phyloP scores from a whole-genome alignment of 768 basidiomycete genomes.

The Kwoniella dejecticola region DNA sequence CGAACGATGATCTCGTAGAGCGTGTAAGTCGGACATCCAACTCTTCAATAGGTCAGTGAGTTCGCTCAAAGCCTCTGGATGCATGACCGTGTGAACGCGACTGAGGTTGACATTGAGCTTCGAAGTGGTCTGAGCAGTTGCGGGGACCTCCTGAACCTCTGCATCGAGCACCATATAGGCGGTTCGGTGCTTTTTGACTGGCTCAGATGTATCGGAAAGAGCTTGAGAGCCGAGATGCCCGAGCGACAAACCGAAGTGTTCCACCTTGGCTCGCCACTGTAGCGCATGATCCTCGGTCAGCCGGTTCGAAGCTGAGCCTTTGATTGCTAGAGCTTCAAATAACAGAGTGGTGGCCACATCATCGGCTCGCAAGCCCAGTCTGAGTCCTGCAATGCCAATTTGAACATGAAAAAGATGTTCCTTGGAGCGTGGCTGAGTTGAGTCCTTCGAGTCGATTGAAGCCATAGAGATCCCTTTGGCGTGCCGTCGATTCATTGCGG shows the following conservation, averaged over 20 bases:
- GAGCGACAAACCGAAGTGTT: conserved; percentile 80
- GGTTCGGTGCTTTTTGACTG: conserved; percentile 66
- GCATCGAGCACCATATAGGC: conserved; percentile 85
- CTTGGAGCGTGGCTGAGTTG: not conserved
- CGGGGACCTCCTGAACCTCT: conserved; percentile 54
- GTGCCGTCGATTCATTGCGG: conserved; percentile 12
- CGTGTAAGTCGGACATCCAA: conserved; percentile 70
- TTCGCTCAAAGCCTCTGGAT: conserved; percentile 87
- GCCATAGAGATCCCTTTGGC: conserved; percentile 7
- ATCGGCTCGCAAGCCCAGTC: conserved; percentile 47
- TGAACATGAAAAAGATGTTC: conserved; percentile 24
- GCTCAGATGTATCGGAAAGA: conserved; percentile 58
- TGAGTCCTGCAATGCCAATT: conserved; percentile 34
- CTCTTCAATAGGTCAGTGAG: conserved; percentile 65
- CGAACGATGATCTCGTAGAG: conserved; percentile 73
- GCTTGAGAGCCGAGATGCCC: conserved; percentile 61
- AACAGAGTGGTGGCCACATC: conserved; percentile 46
- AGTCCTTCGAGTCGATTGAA: conserved; percentile 5
- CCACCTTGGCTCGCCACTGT: conserved; percentile 70
- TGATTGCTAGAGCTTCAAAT: conserved; percentile 38
- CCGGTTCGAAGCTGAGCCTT: conserved; percentile 36
- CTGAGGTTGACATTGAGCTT: conserved; percentile 63
- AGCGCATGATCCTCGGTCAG: conserved; percentile 57
- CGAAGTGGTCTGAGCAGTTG: conserved; percentile 22
- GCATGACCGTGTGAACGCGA: conserved; percentile 89